Conservation (phyloP, 1,284 basidiomycete species). For the Coniophora puteana region DNA sequence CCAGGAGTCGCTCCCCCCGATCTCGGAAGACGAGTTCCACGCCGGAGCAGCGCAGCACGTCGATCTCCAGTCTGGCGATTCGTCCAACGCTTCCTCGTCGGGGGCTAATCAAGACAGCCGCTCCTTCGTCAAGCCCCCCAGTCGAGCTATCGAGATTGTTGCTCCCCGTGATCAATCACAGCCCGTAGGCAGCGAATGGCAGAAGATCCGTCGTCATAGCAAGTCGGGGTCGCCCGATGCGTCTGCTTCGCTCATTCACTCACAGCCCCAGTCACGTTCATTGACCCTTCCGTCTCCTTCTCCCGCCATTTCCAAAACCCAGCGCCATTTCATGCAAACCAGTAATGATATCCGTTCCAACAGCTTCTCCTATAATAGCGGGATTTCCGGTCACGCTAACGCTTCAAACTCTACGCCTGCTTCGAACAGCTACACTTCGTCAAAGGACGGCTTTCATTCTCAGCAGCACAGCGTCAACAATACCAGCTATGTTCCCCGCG, state of each 20-base stretch:
- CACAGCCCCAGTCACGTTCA: too few relatives aligned
- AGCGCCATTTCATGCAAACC: constrained; percentile 25
- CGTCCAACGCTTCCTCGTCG: constrained; percentile 4
- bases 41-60: constrained; percentile 13
- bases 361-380: constrained; percentile 37
- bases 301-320: constrained; percentile 13
- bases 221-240: too few relatives aligned
- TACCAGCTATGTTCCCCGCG: constrained; percentile 8
- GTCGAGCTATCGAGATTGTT: constrained; percentile 27
- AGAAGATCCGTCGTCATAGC: too few relatives aligned
- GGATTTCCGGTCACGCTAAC: constrained; percentile 9
- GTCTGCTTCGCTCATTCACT: too few relatives aligned
- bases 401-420: too few relatives aligned
- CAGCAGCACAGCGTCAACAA: constrained; percentile 15
- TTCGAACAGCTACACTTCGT: constrained; percentile 7
- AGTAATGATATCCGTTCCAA: constrained; percentile 33
- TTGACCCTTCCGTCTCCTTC: neutral
- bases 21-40: constrained; percentile 38
- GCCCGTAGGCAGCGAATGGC: too few relatives aligned
- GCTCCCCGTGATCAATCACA: constrained; percentile 23
- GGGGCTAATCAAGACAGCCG: neutral
- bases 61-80: constrained; percentile 6
- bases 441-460: neutral
- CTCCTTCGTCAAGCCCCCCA: constrained; percentile 20
- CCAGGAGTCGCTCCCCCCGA: constrained; percentile 24